Evolutionary conservation across 805 yeast species (phyloP), one percentile per base, ranked within the genome.

Genomic region (Komagataella ulmi): DNA sequence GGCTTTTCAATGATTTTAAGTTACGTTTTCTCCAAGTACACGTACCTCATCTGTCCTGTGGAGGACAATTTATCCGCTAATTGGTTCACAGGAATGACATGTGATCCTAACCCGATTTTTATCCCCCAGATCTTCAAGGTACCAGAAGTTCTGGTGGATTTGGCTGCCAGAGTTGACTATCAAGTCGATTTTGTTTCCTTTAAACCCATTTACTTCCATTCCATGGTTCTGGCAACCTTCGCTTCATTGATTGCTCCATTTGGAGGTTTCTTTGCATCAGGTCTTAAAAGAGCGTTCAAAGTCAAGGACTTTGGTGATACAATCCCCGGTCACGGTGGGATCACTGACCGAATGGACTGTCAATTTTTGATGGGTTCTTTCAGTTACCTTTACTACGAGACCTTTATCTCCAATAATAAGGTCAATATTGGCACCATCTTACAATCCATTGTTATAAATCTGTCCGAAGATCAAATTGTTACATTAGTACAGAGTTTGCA

Each of bases 251-350:
- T 93, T 65, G 99, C 99, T 3, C 99, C 99, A 54, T 93, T 93
- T 64, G 99, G 99, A 51, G 99, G 99, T 1, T 93, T 93, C 66
- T 93, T 93, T 61, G 98, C 98, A 6, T 84, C 95, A 51, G 99
- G 98, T n/a, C 75, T 93, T 59, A 93, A 93, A 72, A 81, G 99
- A 68, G 88, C 98, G 12, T 90, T 93, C 70, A 87, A 91, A 62
- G 89, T 90, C 52, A 93, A 93, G 69, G 99, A 93, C 68, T 93
- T 93, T 62, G 99, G 98, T 58, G 95, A 91, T 63, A 91, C 98
- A 7, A 93, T 93, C 58, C 99, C 99, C 14, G 99, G 99, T 36
- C 99, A 93, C 64, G 99, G 99, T 56, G 99, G 99, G 58, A 83
- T 93, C 58, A 90, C 97, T 23, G 99, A 93, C 65, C 79, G 99